Base-by-base conservation (phyloP, 352 stramenopile species). In the Pelagophyceae sp. region DNA sequence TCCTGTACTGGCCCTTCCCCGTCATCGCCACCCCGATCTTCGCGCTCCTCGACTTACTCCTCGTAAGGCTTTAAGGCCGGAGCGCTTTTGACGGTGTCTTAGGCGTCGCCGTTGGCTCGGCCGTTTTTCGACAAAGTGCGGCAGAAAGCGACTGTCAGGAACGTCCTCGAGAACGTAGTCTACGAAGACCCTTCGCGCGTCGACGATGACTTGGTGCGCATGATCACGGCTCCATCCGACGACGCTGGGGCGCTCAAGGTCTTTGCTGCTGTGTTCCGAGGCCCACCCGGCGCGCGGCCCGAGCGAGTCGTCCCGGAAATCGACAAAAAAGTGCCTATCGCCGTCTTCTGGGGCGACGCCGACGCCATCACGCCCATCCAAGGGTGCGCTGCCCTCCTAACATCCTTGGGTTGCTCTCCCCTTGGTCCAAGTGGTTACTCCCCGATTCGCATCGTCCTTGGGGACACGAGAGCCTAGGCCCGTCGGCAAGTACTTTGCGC, bases 81-180 rank as follows among this genome's bases (percentile, higher is more conserved):
- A n/a, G n/a, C n/a, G n/a, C n/a, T n/a, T n/a, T n/a, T n/a, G n/a
- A n/a, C n/a, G n/a, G n/a, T n/a, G n/a, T n/a, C n/a, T n/a, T n/a
- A n/a, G n/a, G n/a, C 20, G 2, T 32, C 11, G 35, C 6, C 27
- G 5, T 37, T 74, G 19, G 67, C 67, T 11, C 33, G 38, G 67
- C 31, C 33, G 2, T 20, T 74, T n/a, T 74, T 74, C 67, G 67
- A 74, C 35, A 54, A 37, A 1, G 23, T 74, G n/a, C 35, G 35
- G 2, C 0, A 11, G 33, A 11, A 11, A 27, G 67, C 20, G 38
- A 74, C 19, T 11, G 37, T 74, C 17, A 1, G 38, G 2, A 0
- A 3, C 17, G 38, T 74, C 6, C 67, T 74, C 35, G 2, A 11
- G 33, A 29, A 50, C 11, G 58, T 6, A 11, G 67, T 74, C 67